These are phyloP conservation scores for Ogataea pilisensis DNA, from an alignment of 805 yeast genomes.

Conservation along the genomic window DNA sequence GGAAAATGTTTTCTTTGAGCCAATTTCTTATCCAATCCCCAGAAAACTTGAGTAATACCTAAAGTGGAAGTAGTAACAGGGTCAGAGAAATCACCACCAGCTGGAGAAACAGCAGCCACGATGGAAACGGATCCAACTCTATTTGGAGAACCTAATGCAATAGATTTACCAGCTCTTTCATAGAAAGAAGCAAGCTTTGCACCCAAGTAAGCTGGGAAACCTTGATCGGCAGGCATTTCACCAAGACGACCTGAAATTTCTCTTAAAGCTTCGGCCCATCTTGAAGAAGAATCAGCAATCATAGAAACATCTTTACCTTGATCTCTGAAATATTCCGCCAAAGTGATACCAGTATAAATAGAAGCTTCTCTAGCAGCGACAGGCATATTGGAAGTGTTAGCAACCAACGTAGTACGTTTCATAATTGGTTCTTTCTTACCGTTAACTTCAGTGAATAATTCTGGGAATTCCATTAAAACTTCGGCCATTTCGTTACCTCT, in stretches of 20 bases:
- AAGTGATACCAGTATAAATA: conserved; percentile 96
- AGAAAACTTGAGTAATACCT: conserved; percentile 99
- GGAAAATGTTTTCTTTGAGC: conserved; percentile 99
- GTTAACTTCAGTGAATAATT: conserved; percentile 80
- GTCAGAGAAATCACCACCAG: conserved; percentile 99
- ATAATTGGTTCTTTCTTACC: conserved; percentile 98
- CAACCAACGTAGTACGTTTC: conserved; percentile 99
- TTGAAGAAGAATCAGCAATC: conserved; percentile 99
- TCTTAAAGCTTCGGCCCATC: conserved; percentile 99
- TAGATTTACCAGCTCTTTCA: conserved; percentile 98
- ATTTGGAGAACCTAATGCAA: conserved; percentile 93
- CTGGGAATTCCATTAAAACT: conserved; percentile 99
- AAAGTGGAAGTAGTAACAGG: conserved; percentile 98
- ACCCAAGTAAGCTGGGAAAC: conserved; percentile 99
- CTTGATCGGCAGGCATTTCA: conserved; percentile 99
- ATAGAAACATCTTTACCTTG: conserved; percentile 98
- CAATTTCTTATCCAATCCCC: conserved; percentile 99
- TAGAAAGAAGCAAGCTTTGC: conserved; percentile 98
- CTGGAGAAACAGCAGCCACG: conserved; percentile 99
- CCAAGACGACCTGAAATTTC: conserved; percentile 99
- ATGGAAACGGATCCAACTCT: conserved; percentile 98
- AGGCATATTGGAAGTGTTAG: conserved; percentile 99
- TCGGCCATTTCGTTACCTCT: conserved; percentile 99
- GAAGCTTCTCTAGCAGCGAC: conserved; percentile 99
- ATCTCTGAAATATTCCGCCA: conserved; percentile 99